Evolutionary conservation across 495 filamentous ascomycete species (phyloP).

Genomic region (Mycothermus thermophilus): DNA sequence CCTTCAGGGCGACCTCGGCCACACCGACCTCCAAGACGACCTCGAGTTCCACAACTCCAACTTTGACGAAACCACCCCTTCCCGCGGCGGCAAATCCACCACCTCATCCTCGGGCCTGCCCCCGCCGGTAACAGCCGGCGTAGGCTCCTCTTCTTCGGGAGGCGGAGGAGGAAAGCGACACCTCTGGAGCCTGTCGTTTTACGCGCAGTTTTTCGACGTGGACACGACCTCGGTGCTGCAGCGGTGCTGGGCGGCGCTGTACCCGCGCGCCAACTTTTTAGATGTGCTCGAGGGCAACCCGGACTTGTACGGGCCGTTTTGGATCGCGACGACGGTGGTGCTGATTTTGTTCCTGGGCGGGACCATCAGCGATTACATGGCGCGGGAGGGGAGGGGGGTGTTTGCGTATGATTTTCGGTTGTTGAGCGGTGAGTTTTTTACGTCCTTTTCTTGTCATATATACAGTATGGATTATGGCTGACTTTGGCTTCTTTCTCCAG

Average conservation of each 20-base stretch:
- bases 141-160: conserved; percentile 23
- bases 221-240: conserved; percentile 76
- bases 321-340: conserved; percentile 96
- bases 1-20: conserved; percentile 94
- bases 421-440: conserved; percentile 44
- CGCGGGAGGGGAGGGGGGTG: conserved; percentile 24
- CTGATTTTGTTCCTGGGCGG: conserved; percentile 90
- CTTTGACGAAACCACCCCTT: conserved; percentile 41
- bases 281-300: conserved; percentile 96
- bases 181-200: conserved; percentile 88
- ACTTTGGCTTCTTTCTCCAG: conserved; percentile 21
- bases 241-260: conserved; percentile 72
- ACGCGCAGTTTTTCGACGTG: conserved; percentile 95
- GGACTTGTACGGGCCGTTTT: conserved; percentile 87
- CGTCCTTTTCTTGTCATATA: neutral
- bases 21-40: conserved; percentile 95
- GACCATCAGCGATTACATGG: conserved; percentile 82
- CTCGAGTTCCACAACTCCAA: conserved; percentile 93
- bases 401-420: conserved; percentile 79
- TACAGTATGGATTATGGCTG: neutral
- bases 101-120: conserved; percentile 41
- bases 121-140: conserved; percentile 41
- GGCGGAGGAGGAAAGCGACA: conserved; percentile 51
- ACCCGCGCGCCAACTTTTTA: conserved; percentile 84
- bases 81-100: conserved; percentile 33